Evolutionary conservation across 371 early-diverging fungal species (phyloP), one percentile per base, ranked within the genome.

Genomic region (Mortierella sp.): DNA sequence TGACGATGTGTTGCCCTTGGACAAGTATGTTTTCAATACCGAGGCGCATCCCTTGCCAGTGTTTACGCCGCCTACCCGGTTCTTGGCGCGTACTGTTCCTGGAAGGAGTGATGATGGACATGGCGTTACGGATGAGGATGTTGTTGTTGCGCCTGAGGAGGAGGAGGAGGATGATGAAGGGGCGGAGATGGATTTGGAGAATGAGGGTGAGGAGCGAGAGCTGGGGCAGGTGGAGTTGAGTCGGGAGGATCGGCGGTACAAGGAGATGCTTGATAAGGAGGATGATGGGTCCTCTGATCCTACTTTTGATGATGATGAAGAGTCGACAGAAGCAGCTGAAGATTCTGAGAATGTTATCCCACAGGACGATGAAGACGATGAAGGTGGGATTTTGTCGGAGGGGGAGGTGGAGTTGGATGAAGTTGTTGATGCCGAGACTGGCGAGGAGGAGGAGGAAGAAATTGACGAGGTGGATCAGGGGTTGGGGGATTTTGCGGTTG

Each of bases 21-120:
- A 95, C 79, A 87, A 95, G 80, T 97, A 93, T 80, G 96, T 97
- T 44, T 91, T 96, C 61, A 97, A 95, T 74, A 97, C 96, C n/a
- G 97, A 97, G 87, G 97, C 96, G 0, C 97, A 97, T 89, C 96
- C 97, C 43, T 82, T 97, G 70, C 95, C 94, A 13, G 82, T 95
- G 10, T 92, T 94, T 72, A 84, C 73, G 34, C 91, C 91, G 6
- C 73, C 85, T 1, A 51, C 72, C 2, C 57, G 70, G 19, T 71
- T 77, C 40, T 73, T 84, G 78, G 37, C 77, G 2, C 64, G 81
- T 31, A 75, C 84, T 16, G 69, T 57, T 53, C 16, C 53, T 28
- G 64, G 19, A 9, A 37, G 55, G 9, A 24, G 34, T 31, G 59
- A 31, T 5, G 67, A 59, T 5, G 67, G 71, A 26, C 37, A 40